These are phyloP conservation scores for Byssoonygena ceratinophila DNA, from an alignment of 2,329 filamentous ascomycete species.

Conservation along the genomic window DNA sequence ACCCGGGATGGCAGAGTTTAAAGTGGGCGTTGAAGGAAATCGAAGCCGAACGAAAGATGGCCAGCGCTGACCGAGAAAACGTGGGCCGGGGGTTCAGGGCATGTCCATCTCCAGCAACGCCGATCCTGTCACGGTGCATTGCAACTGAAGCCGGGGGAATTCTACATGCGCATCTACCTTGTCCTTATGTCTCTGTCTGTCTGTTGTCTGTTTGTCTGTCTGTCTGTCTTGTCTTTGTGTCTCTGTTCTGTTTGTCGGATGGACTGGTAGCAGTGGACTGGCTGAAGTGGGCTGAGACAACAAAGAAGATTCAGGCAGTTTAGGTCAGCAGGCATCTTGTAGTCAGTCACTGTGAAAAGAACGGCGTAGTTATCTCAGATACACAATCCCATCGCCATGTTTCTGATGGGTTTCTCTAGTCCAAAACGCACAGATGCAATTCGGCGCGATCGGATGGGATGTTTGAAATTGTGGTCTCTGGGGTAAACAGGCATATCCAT, in stretches of 20 bases:
- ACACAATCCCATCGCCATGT: no score
- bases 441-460: conserved; percentile 6
- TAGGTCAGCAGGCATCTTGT: no score
- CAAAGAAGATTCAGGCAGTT: no score
- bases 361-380: no score
- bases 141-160: conserved; percentile 11
- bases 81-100: conserved; percentile 9
- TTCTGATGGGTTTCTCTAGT: not conserved
- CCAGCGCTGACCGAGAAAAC: not conserved
- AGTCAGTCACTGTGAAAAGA: no score
- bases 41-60: not conserved
- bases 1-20: not conserved
- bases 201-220: no score
- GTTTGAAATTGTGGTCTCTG: not conserved
- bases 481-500: conserved; percentile 12
- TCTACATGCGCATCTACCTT: not conserved
- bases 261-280: no score
- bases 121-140: conserved; percentile 12
- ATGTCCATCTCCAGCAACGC: not conserved
- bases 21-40: not conserved
- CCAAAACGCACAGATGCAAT: conserved; percentile 1
- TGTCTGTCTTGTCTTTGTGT: no score
- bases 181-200: not conserved
- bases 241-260: no score
- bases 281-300: no score